Evolutionary conservation across 2,329 filamentous ascomycete genomes (phyloP).

Genomic region (Alternaria solani): DNA sequence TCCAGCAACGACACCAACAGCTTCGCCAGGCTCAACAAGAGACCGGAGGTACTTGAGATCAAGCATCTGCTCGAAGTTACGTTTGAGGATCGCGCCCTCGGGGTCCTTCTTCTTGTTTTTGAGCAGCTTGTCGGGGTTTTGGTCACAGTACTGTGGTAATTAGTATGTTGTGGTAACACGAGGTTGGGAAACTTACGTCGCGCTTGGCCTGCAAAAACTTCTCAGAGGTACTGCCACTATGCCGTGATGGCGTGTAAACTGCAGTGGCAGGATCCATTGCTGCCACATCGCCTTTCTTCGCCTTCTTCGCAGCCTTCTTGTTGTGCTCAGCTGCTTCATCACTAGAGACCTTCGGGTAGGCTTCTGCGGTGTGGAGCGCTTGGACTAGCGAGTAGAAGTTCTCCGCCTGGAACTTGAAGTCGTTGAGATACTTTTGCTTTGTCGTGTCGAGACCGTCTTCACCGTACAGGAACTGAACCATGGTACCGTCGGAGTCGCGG

Average conservation of each 20-base stretch:
- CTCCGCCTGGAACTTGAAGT: conserved; percentile 89
- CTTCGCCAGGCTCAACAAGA: conserved; percentile 92
- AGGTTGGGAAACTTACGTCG: conserved; percentile 55
- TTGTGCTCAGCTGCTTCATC: conserved; percentile 71
- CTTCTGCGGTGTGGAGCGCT: conserved; percentile 72
- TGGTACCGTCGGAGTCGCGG: conserved; percentile 88
- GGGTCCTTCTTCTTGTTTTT: conserved; percentile 66
- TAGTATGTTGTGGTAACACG: conserved; percentile 13
- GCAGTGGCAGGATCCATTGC: conserved; percentile 79
- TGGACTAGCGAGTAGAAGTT: conserved; percentile 84
- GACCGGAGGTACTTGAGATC: conserved; percentile 93
- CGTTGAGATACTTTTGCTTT: conserved; percentile 88
- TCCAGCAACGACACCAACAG: conserved; percentile 94
- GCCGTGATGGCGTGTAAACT: conserved; percentile 76
- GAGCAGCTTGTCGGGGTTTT: conserved; percentile 70
- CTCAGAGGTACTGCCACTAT: conserved; percentile 88
- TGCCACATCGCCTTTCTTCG: conserved; percentile 73
- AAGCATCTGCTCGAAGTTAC: conserved; percentile 82
- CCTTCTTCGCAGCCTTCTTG: conserved; percentile 77
- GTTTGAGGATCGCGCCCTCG: conserved; percentile 60
- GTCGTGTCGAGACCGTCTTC: conserved; percentile 95
- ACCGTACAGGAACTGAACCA: conserved; percentile 95
- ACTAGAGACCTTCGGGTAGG: conserved; percentile 65
- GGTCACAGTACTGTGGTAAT: conserved; percentile 71
- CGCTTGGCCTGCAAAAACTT: conserved; percentile 77